A percentile compares a stretch with the other conserved stretches of the same genome.
phyloP scores from a whole-genome alignment of 331 rosid genomes.

The Erythrophleum ivorense region DNA sequence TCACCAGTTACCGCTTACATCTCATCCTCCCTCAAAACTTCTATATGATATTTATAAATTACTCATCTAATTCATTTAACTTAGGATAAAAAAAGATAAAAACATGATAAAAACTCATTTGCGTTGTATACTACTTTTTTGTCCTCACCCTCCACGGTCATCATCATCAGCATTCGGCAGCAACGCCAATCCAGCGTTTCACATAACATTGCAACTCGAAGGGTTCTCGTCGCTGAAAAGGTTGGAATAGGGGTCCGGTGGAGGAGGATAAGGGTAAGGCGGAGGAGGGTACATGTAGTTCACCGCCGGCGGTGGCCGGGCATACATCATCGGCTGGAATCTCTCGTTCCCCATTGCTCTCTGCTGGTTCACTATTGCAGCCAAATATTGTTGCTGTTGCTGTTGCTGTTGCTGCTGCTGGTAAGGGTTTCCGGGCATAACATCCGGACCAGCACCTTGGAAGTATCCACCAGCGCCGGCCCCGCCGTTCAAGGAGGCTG shows the following conservation, averaged over 20 bases:
- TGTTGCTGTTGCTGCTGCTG: slow-evolving; percentile 9
- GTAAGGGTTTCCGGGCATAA: slow-evolving; percentile 62
- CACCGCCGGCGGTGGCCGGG: slow-evolving; percentile 64
- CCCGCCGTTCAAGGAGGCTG: slow-evolving; percentile 44
- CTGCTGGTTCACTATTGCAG: slow-evolving; percentile 77
- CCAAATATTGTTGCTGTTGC: slow-evolving; percentile 54
- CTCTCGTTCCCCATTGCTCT: slow-evolving; percentile 63
- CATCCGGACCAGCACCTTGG: slow-evolving; percentile 58
- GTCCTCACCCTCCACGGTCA: slow-evolving; percentile 11
- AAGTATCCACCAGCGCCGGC: slow-evolving; percentile 45
- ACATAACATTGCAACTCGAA: slow-evolving; percentile 77
- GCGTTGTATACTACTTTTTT: slow-evolving; percentile 42
- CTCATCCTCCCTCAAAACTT: background rate
- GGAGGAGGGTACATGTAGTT: slow-evolving; percentile 56
- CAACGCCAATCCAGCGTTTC: slow-evolving; percentile 20
- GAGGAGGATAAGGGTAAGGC: slow-evolving; percentile 41
- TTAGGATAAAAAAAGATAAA: background rate
- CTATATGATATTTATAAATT: background rate
- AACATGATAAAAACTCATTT: slow-evolving; percentile 49
- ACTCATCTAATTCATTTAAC: background rate
- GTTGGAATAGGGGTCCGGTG: slow-evolving; percentile 51
- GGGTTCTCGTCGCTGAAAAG: slow-evolving; percentile 79
- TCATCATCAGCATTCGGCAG: background rate
- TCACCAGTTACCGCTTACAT: background rate
- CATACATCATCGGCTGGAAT: slow-evolving; percentile 81